Base-by-base conservation (phyloP, 139 green algal species). In the Astrephomene gubernaculifera region DNA sequence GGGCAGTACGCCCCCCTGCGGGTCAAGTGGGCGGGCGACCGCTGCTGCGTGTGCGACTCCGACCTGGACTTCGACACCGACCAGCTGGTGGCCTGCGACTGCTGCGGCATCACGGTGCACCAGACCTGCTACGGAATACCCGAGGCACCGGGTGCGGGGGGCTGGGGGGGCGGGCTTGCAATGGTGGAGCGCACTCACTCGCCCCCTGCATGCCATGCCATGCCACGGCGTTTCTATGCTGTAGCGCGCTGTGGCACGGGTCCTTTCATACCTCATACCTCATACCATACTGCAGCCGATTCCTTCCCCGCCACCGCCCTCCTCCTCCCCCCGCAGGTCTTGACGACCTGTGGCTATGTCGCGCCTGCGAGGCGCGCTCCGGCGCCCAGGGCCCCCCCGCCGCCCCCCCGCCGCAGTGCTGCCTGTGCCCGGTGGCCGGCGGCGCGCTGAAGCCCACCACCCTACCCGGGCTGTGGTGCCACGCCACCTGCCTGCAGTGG, bases 111-210 rank as follows among this genome's bases (percentile, higher is more conserved):
- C 82, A 95, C 92, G 0, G 94, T 98, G 72, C 96, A 99, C 89
- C 96, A 98, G 92, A 94, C 86, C 27, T 99, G 96, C 90, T 99
- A 98, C 84, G 96, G 96, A 49, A 93, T 99, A 21, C 79, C 88
- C 27, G 93, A 97, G 49, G 83, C 95, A 73, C 95, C 96, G 0
- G 86, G 80, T 85, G 35, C 49, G 49, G 49, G 49, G 49, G 49
- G 49, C 49, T 57, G 49, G 12, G 49, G 17, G 49, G 49, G 49
- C 49, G 49, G 49, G 49, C 14, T 17, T 57, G 49, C 49, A 57
- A 57, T 17, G 49, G 49, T 12, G 49, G 17, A 57, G 17, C 49
- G 49, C 49, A 17, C 49, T 17, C 17, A 17, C 49, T 57, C n/a
- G 49, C 49, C 61, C n/a, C 27, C 61, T 70, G 29, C 61, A 3